These are phyloP conservation scores for Lasiodiplodia theobromae DNA, from an alignment of 2,329 filamentous ascomycete genomes.

Conservation along the genomic window DNA sequence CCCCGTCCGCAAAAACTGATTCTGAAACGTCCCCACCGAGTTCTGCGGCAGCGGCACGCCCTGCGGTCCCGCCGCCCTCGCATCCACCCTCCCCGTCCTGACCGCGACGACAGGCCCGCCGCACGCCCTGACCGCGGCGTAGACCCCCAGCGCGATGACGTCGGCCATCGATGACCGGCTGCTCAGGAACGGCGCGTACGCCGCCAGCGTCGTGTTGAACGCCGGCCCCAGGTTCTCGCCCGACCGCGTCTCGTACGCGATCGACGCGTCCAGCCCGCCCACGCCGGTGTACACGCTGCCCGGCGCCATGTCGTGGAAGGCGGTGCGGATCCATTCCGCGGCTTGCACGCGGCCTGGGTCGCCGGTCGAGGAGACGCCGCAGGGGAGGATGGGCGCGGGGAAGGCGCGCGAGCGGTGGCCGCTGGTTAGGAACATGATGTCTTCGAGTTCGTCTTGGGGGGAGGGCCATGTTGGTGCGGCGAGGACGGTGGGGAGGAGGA, in stretches of 20 bases:
- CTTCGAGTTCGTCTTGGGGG: slow-evolving; percentile 65
- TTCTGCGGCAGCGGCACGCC: slow-evolving; percentile 69
- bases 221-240: slow-evolving; percentile 65
- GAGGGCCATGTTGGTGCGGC: slow-evolving; percentile 69
- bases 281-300: slow-evolving; percentile 56
- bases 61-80: slow-evolving; percentile 53
- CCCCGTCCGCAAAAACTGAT: slow-evolving; percentile 66
- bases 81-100: slow-evolving; percentile 63
- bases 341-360: slow-evolving; percentile 62
- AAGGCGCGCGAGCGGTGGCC: slow-evolving; percentile 64
- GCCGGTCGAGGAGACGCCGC: slow-evolving; percentile 56
- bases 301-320: slow-evolving; percentile 69
- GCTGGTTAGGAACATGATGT: slow-evolving; percentile 67
- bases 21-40: slow-evolving; percentile 57
- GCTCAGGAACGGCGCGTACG: slow-evolving; percentile 62
- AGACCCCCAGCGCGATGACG: slow-evolving; percentile 65
- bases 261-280: slow-evolving; percentile 66
- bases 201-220: slow-evolving; percentile 61
- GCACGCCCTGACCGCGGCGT: slow-evolving; percentile 65
- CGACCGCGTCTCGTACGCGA: slow-evolving; percentile 65
- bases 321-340: slow-evolving; percentile 67
- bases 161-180: slow-evolving; percentile 62
- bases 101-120: slow-evolving; percentile 64
- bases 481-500: background rate
- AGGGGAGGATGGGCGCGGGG: slow-evolving; percentile 64